Percentiles rank a stretch among this genome's conserved stretches.
phyloP scores from a whole-genome alignment of 73 alveolate species.

The Vitrella brassicaformis region DNA sequence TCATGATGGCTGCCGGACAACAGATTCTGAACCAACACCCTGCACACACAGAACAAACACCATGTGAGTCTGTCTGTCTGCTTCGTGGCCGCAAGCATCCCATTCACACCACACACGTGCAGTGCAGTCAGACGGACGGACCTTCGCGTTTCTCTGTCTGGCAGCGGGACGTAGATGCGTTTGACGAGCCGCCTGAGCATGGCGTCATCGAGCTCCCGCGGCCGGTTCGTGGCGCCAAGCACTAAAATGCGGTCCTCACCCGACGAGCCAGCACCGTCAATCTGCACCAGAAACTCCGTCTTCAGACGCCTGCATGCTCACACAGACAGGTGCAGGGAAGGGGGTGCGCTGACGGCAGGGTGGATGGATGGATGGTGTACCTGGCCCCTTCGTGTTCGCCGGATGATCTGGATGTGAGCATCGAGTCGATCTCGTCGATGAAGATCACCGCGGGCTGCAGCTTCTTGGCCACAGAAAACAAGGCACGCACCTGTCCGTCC shows the following conservation, averaged over 20 bases:
- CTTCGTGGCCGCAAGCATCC: too few species aligned
- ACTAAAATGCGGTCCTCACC: constrained; percentile 47
- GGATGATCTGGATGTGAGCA: constrained; percentile 56
- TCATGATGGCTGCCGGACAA: background rate
- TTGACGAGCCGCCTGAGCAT: constrained; percentile 69
- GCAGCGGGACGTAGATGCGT: constrained; percentile 79
- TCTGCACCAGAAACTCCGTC: constrained; percentile 78
- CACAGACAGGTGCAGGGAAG: background rate
- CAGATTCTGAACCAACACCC: background rate
- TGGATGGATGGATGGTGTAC: background rate
- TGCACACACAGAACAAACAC: too few species aligned
- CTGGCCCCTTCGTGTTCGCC: constrained; percentile 58
- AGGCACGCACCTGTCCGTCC: constrained; percentile 54
- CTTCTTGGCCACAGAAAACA: constrained; percentile 77
- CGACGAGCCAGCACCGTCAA: constrained; percentile 73
- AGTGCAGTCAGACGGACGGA: background rate
- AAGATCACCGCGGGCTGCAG: constrained; percentile 72
- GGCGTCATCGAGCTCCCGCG: constrained; percentile 90
- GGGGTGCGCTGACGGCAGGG: background rate
- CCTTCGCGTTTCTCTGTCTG: constrained; percentile 52
- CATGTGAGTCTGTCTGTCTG: too few species aligned
- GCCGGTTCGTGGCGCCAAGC: constrained; percentile 90
- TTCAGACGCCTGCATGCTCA: constrained; percentile 53
- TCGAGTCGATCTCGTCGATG: constrained; percentile 88
- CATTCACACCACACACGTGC: too few species aligned